Percentiles rank a stretch among this genome's conserved stretches.
These are phyloP conservation scores for Prosopis cineraria DNA, from an alignment of 306 rosid species.

Conservation along the genomic window DNA sequence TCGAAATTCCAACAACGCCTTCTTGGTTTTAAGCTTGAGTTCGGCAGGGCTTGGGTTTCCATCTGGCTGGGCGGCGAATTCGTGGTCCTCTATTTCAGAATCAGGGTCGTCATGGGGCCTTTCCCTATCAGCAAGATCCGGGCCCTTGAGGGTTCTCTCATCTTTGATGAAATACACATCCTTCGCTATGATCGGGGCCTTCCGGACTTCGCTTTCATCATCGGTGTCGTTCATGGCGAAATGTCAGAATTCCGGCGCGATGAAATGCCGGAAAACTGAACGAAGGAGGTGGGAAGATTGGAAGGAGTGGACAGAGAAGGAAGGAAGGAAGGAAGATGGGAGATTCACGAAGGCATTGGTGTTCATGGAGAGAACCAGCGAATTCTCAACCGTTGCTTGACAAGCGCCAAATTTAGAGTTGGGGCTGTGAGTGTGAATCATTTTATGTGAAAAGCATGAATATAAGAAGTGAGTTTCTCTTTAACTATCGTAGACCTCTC, in stretches of 20 bases:
- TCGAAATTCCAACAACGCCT: conserved; percentile 62
- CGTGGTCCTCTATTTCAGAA: conserved; percentile 35
- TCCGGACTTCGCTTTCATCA: conserved; percentile 31
- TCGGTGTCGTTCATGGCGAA: conserved; percentile 17
- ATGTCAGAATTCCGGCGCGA: conserved; percentile 34
- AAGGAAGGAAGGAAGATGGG: neutral
- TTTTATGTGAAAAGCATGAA: neutral
- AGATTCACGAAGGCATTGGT: neutral
- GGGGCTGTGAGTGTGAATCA: neutral
- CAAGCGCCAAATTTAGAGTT: conserved; percentile 51
- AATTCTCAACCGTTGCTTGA: conserved; percentile 37
- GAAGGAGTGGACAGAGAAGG: neutral
- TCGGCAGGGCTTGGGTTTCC: conserved; percentile 28
- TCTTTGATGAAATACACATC: conserved; percentile 14
- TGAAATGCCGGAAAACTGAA: conserved; percentile 32
- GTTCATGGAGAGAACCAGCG: conserved; percentile 5
- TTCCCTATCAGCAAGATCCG: neutral
- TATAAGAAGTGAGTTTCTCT: neutral
- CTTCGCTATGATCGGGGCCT: conserved; percentile 9
- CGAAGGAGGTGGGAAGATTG: neutral
- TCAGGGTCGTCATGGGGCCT: conserved; percentile 23
- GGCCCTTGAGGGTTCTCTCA: neutral
- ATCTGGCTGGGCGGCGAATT: neutral
- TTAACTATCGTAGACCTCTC: no score
- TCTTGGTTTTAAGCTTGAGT: conserved; percentile 50